Evolutionary conservation across 495 filamentous ascomycete genomes (phyloP).

Genomic region (Immersiella caudata): DNA sequence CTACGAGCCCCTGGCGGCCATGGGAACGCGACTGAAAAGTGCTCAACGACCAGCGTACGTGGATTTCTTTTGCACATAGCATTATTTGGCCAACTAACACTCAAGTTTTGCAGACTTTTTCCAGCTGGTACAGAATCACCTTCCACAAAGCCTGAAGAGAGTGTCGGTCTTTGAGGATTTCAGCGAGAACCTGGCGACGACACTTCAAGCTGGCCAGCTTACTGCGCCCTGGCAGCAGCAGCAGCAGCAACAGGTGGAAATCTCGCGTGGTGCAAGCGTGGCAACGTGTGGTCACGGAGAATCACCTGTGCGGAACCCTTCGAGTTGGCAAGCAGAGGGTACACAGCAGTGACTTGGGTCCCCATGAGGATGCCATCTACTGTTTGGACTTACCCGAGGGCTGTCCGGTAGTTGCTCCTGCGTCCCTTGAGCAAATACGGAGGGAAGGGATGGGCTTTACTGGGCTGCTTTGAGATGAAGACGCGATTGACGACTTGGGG

Average conservation of each 20-base stretch:
- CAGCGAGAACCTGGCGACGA: conserved; percentile 12
- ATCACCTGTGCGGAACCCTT: no score
- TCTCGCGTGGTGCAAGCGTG: neutral
- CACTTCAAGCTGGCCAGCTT: conserved; percentile 7
- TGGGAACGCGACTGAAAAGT: conserved; percentile 13
- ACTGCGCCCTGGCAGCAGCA: neutral
- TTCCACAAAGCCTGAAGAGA: conserved; percentile 20
- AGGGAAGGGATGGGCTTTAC: no score
- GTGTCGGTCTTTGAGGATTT: conserved; percentile 25
- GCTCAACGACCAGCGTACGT: conserved; percentile 14
- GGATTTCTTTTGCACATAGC: neutral
- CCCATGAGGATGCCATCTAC: neutral
- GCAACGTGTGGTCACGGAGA: no score
- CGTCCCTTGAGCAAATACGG: conserved; percentile 27
- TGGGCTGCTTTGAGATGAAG: no score
- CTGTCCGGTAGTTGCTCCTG: conserved; percentile 23
- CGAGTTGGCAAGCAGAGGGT: no score
- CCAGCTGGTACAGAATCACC: conserved; percentile 6
- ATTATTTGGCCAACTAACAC: neutral
- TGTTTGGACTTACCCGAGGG: conserved; percentile 24
- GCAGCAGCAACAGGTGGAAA: neutral
- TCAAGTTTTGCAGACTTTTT: conserved; percentile 4
- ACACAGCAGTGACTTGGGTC: no score
- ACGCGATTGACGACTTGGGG: no score
- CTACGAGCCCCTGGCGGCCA: conserved; percentile 25